phyloP scores from a whole-genome alignment of 2,329 filamentous ascomycete genomes.

The Penicillium sp. region DNA sequence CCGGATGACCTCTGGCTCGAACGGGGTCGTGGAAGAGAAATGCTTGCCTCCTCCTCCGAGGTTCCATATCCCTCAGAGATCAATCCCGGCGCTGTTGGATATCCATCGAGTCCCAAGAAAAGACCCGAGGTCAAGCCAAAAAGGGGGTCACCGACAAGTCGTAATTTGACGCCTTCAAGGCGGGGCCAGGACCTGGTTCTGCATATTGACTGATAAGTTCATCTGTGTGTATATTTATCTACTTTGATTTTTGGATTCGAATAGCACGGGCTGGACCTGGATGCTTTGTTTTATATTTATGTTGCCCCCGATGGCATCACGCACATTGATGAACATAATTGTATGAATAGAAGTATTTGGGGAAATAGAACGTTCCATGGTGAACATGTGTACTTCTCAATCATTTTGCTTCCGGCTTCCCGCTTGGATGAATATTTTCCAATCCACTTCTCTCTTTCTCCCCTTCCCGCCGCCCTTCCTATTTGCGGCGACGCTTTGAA shows the following conservation, averaged over 20 bases:
- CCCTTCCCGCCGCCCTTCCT: too few species aligned
- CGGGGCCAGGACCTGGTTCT: constrained; percentile 33
- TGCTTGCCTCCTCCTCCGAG: not conserved
- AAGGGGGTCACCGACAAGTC: constrained; percentile 21
- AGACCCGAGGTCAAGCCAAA: constrained; percentile 8
- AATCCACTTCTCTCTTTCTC: too few species aligned
- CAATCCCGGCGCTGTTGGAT: constrained; percentile 10
- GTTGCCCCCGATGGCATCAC: not conserved
- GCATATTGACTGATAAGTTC: constrained; percentile 26
- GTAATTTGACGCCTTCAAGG: constrained; percentile 32
- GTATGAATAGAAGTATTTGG: not conserved
- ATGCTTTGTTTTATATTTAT: not conserved
- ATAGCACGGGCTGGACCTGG: not conserved
- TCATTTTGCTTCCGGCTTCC: too few species aligned
- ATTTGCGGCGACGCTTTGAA: too few species aligned
- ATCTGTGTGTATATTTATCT: not conserved
- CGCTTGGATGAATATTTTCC: too few species aligned
- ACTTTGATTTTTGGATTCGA: not conserved
- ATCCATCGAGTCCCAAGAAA: constrained; percentile 24
- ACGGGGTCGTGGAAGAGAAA: constrained; percentile 5
- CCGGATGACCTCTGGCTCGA: constrained; percentile 32
- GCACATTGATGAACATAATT: not conserved
- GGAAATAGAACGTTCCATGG: not conserved
- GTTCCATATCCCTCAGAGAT: constrained; percentile 22
- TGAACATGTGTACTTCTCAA: too few species aligned